Base-by-base conservation (phyloP, 345 rosid genomes). In the Combretum micranthum region DNA sequence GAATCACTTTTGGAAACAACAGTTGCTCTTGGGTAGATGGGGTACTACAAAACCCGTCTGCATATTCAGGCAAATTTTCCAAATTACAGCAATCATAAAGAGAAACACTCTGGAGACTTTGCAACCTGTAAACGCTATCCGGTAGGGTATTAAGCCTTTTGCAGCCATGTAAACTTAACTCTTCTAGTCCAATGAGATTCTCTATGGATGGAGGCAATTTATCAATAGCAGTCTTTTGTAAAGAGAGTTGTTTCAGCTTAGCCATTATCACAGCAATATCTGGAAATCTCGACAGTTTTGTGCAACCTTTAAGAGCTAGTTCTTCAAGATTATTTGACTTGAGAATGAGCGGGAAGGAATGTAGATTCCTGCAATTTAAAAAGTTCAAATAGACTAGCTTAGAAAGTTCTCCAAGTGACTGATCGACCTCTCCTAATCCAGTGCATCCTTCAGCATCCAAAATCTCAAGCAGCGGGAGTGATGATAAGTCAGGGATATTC, bases 201-300 rank as follows among this genome's bases (percentile, higher is more conserved):
- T 21, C 32, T 0, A 65, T 0, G 20, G 69, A 44, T 18, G 39
- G 20, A 2, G 64, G 63, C 15, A 65, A 39, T 59, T 58, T 64
- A 17, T 45, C 48, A 5, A 65, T 59, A 7, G 64, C 59, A 59
- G 63, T 65, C 21, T 42, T 49, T 15, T 52, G 1, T 12, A 65
- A 49, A 18, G 20, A 5, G 1, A 65, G 46, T 16, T 3, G 13
- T 52, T 32, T 15, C 20, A 65, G 11, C 2, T 46, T 12, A 25
- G 18, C 15, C 18, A 63, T 42, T 19, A 0, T 20, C 15, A 21
- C 57, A n/a, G 26, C 47, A 53, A 65, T 57, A 53, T 65, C 54
- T 0, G 69, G 64, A 48, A 66, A 66, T 21, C 7, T 59, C 42
- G 32, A 15, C 20, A 66, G 64, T 16, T 37, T 53, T 15, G 53